A percentile compares a stretch with the other conserved stretches of the same genome.
Evolutionary conservation across 164 flowering plant genomes (phyloP).

Genomic region (Liriodendron chinense): DNA sequence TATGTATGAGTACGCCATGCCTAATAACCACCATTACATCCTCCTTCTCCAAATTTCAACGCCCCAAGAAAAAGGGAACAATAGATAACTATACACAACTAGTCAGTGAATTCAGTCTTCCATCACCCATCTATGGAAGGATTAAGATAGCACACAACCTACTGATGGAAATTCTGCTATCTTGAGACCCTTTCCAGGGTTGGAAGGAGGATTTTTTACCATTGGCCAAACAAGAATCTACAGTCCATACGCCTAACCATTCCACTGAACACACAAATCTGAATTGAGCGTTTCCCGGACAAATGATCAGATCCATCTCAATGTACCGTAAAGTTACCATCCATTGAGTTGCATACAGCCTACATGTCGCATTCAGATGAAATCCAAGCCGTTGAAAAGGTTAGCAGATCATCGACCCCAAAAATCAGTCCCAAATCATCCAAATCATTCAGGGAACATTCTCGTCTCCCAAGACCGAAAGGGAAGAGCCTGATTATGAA

Average conservation of each 20-base stretch:
- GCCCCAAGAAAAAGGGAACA: no score
- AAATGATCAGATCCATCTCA: not conserved
- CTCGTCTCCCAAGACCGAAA: no score
- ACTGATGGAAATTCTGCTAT: not conserved
- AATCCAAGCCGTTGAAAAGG: no score
- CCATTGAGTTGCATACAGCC: not conserved
- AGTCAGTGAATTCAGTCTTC: no score
- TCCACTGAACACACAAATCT: not conserved
- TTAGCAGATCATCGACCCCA: no score
- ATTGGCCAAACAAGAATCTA: not conserved
- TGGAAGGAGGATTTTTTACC: not conserved
- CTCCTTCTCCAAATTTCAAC: no score
- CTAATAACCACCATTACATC: no score
- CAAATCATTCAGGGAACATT: not conserved
- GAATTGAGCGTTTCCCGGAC: not conserved
- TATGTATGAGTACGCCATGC: no score
- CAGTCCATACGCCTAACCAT: not conserved
- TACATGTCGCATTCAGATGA: no score
- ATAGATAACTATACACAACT: no score
- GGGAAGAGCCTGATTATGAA: not conserved
- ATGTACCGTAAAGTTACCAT: not conserved
- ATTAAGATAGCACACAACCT: not conserved
- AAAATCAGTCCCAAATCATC: not conserved
- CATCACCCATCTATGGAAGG: no score
- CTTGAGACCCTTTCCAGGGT: not conserved